phyloP scores from a whole-genome alignment of 2,329 filamentous ascomycete genomes.

The Penicillium occitanis region DNA sequence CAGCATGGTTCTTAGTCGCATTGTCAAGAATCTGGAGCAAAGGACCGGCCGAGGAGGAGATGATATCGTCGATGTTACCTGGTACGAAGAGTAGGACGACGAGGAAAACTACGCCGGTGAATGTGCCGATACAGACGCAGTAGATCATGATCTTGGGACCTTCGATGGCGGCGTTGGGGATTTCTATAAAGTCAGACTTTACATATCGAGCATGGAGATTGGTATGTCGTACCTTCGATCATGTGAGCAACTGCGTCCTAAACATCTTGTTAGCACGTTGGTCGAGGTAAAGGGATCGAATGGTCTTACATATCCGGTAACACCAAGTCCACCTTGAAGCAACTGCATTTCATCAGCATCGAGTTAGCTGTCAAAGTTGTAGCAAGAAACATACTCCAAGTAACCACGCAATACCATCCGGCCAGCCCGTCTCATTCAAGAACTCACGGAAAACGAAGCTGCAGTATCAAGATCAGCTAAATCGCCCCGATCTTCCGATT shows the following conservation, averaged over 20 bases:
- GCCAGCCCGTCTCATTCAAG: slow-evolving; percentile 68
- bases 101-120: slow-evolving; percentile 64
- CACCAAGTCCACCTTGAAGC: slow-evolving; percentile 53
- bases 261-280: slow-evolving; percentile 19
- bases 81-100: slow-evolving; percentile 64
- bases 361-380: neutral
- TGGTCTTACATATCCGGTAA: slow-evolving; percentile 53
- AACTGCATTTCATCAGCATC: slow-evolving; percentile 32
- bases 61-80: slow-evolving; percentile 57
- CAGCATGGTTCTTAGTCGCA: slow-evolving; percentile 61
- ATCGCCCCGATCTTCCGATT: slow-evolving; percentile 8
- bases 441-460: slow-evolving; percentile 61
- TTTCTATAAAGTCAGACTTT: slow-evolving; percentile 31
- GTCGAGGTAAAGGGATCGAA: slow-evolving; percentile 2
- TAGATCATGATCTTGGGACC: slow-evolving; percentile 67
- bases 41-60: slow-evolving; percentile 57
- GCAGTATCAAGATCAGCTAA: neutral
- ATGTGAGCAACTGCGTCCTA: slow-evolving; percentile 51
- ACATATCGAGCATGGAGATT: too few species aligned
- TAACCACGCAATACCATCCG: slow-evolving; percentile 59
- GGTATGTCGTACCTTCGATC: slow-evolving; percentile 44
- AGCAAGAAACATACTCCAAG: slow-evolving; percentile 37
- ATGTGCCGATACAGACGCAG: slow-evolving; percentile 62
- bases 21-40: slow-evolving; percentile 63
- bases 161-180: slow-evolving; percentile 49